Evolutionary conservation across 1,284 basidiomycete genomes (phyloP), one percentile per base, ranked within the genome.

Genomic region (Phaffia rhodozyma): DNA sequence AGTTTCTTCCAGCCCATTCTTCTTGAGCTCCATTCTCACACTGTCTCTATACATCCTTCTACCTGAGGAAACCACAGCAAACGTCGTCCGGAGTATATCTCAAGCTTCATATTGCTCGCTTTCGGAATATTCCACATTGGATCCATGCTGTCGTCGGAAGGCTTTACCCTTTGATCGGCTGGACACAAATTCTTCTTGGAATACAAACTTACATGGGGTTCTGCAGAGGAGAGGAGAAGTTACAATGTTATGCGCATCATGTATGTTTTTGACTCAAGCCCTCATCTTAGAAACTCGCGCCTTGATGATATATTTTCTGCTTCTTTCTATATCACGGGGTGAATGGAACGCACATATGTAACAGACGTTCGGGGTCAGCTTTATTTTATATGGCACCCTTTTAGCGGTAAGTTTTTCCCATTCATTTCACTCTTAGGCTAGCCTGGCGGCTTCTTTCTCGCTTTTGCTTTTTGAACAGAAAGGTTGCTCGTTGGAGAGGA

Each of bases 161-260:
- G 4, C 55, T 66, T 3, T 66, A 61, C n/a, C 61, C 61, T 25
- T 49, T 62, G 32, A 25, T 62, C 30, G 63, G 63, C 1, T 51
- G 34, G 23, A 34, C 34, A 13, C 64, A 66, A 32, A 57, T 57
- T 16, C 55, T 61, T 25, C 47, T 66, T 16, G 64, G 64, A 0
- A 25, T 50, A 20, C 48, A 58, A 20, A 66, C 58, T 9, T 66
- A 43, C 23, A 53, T 55, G 9, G 52, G 55, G 1, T 55, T 51
- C 48, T 66, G 64, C n/a, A 48, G 61, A 7, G 64, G 64, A 13
- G 64, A 66, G 48, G 64, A 66, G 25, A 50, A 48, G 21, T 32
- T 66, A 13, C 64, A 66, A 20, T 66, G 64, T 32, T 55, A 58
- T 30, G 64, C 64, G 5, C 64, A 66, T 23, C 48, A 51, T n/a